These are phyloP conservation scores for Chaetomiaceae sp. DNA, from an alignment of 2,329 filamentous ascomycete species.

Conservation along the genomic window DNA sequence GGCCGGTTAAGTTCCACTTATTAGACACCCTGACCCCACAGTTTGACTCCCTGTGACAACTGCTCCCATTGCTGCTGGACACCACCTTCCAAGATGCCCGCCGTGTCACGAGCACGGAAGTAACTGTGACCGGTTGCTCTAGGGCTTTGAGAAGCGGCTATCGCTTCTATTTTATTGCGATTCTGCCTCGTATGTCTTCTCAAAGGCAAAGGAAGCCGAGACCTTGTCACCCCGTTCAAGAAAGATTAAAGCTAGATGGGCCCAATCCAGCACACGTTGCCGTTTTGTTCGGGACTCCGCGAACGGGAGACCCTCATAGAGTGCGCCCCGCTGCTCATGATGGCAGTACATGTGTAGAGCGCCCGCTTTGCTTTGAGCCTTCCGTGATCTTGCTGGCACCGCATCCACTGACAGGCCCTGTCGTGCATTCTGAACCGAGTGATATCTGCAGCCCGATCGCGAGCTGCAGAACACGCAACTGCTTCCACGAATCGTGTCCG, in stretches of 20 bases:
- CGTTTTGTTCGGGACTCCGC: too few relatives aligned
- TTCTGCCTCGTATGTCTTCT: background rate
- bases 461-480: conserved; percentile 17
- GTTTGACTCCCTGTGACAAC: background rate
- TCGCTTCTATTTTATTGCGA: background rate
- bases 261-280: too few relatives aligned
- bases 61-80: background rate
- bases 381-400: background rate
- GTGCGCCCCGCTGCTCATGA: too few relatives aligned
- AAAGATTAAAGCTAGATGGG: too few relatives aligned
- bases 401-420: background rate
- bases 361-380: too few relatives aligned
- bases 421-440: background rate
- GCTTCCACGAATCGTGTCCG: conserved; percentile 20
- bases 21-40: conserved; percentile 1
- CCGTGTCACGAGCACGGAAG: background rate
- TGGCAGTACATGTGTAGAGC: too few relatives aligned
- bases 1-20: background rate
- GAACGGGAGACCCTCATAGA: too few relatives aligned
- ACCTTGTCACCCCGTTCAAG: too few relatives aligned
- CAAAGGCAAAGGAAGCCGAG: too few relatives aligned
- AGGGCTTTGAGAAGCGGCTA: background rate
- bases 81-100: background rate
- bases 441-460: conserved; percentile 16
- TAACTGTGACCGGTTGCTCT: background rate